Base-by-base conservation (phyloP, 371 early-diverging fungal species). In the Actinomortierella wolfii region DNA sequence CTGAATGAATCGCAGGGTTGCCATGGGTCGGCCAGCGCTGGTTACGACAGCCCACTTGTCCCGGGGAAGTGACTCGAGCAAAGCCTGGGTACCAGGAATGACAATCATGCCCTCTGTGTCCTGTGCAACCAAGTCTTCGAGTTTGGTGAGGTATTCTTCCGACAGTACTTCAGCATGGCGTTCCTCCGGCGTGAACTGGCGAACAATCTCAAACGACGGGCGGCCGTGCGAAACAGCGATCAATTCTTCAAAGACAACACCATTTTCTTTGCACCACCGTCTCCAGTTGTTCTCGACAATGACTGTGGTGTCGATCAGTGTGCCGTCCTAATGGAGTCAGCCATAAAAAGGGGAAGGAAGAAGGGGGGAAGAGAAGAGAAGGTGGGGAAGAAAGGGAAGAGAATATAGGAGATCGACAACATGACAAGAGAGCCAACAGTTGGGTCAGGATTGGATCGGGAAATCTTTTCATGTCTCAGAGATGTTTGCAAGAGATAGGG, bases 11-110 rank as follows among this genome's bases (percentile, higher is more conserved):
- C 83, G 59, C 11, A 57, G 53, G 1, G 29, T 34, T 0, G 83
- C 83, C 70, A 83, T 62, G 6, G 64, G 52, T 2, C 51, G 49
- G 44, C 79, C 76, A 2, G 82, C 82, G 46, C 81, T 80, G 0
- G 83, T 83, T 26, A 79, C 79, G 0, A 82, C 78, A 0, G 76
- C 76, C 83, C 83, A 83, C 1, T 49, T 46, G 8, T 52, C 56
- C 4, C 5, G 25, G 0, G 79, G 77, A 13, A 82, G 9, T 0
- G 54, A 52, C 2, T 49, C 40, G 13, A 82, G 55, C 1, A 83
- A 55, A 18, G 53, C 60, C 0, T 17, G 41, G 3, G 80, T 65
- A 0, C 83, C 83, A 0, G 73, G 61, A 39, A 83, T 78, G 7
- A 75, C 52, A 15, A 62, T 28, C 47, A 83, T 68, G 1, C 82